Conservation (phyloP, 2,329 filamentous ascomycete species). For the Apiospora arundinis region DNA sequence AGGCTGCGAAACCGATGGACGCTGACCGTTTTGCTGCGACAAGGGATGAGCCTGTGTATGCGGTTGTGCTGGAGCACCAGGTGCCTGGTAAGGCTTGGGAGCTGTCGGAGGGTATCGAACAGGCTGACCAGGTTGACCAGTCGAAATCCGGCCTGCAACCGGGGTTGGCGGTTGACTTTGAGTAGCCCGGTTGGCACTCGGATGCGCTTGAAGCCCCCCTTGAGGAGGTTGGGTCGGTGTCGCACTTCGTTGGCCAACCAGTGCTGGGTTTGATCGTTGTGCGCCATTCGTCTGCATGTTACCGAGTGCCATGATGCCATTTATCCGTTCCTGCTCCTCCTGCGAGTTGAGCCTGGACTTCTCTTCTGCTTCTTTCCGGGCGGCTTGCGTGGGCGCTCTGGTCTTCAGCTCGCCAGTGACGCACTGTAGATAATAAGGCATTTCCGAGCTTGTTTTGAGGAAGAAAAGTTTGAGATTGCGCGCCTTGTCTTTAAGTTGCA, state of each 20-base stretch:
- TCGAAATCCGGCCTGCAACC: constrained; percentile 24
- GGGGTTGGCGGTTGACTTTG: constrained; percentile 16
- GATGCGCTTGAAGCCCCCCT: constrained; percentile 12
- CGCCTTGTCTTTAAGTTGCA: constrained; percentile 92
- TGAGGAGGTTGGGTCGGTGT: constrained; percentile 25
- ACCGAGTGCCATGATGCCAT: constrained; percentile 64
- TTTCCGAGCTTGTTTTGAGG: constrained; percentile 88
- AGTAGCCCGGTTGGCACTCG: neutral
- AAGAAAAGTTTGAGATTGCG: constrained; percentile 91
- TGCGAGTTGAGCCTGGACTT: constrained; percentile 63
- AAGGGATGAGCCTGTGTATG: constrained; percentile 31
- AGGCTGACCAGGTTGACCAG: constrained; percentile 9
- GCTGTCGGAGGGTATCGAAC: constrained; percentile 20
- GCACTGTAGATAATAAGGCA: constrained; percentile 84
- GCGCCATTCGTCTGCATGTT: constrained; percentile 54
- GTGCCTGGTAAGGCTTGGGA: constrained; percentile 17
- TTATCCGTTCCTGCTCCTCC: constrained; percentile 65
- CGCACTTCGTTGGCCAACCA: constrained; percentile 28
- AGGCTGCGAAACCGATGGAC: neutral
- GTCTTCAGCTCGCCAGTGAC: constrained; percentile 92
- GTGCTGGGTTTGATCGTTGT: constrained; percentile 31
- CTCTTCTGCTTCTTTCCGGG: constrained; percentile 71
- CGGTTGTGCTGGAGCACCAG: constrained; percentile 14
- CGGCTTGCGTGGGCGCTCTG: constrained; percentile 76
- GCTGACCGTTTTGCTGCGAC: constrained; percentile 33